phyloP scores from a whole-genome alignment of 1,284 basidiomycete genomes.

The Chalciporus sp. region DNA sequence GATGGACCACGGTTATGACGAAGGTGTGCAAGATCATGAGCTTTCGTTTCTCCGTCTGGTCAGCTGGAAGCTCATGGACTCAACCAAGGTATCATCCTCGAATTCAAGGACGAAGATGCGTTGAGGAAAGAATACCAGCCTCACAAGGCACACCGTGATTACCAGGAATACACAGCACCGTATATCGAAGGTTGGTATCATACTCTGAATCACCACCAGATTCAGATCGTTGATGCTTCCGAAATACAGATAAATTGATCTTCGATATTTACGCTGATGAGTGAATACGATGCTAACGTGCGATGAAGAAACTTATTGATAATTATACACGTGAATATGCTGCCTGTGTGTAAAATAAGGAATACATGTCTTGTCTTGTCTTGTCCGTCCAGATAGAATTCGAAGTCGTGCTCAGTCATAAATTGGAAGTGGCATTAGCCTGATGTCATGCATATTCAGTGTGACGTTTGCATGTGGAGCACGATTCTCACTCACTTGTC shows the following conservation, averaged over 20 bases:
- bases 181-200: conserved; percentile 23
- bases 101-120: conserved; percentile 22
- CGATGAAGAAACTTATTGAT: background rate
- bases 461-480: background rate
- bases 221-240: background rate
- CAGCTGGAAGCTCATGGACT: no score
- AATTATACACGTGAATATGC: conserved; percentile 7
- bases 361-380: background rate
- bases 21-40: conserved; percentile 16
- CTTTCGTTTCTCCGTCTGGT: no score
- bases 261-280: conserved; percentile 26
- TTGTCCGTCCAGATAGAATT: no score
- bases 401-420: conserved; percentile 44
- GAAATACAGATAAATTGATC: conserved; percentile 23
- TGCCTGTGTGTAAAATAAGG: background rate
- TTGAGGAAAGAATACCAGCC: conserved; percentile 15
- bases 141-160: conserved; percentile 22
- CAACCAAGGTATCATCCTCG: conserved; percentile 20
- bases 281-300: background rate
- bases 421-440: conserved; percentile 57
- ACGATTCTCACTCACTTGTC: conserved; percentile 57
- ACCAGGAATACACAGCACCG: conserved; percentile 6
- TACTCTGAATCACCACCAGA: background rate
- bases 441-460: conserved; percentile 15
- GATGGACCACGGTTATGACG: conserved; percentile 26